These are phyloP conservation scores for Farysia itapuensis DNA, from an alignment of 1,284 basidiomycete species.

Conservation along the genomic window DNA sequence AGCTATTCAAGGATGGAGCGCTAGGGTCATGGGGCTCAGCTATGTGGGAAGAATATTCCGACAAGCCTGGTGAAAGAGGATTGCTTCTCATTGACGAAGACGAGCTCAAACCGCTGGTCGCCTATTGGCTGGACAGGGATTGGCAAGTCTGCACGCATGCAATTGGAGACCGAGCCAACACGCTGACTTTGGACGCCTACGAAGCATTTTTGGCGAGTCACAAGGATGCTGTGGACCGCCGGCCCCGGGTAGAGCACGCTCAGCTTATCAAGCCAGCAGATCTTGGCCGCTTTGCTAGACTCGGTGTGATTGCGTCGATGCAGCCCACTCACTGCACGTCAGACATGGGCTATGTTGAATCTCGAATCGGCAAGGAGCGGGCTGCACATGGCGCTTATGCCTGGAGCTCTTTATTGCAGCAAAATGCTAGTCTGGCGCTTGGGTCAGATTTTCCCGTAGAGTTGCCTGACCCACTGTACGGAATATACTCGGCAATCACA, in stretches of 20 bases:
- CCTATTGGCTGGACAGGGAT: conserved; percentile 36
- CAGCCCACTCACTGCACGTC: conserved; percentile 86
- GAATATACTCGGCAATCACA: conserved; percentile 83
- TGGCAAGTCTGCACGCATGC: conserved; percentile 66
- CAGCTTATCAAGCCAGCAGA: conserved; percentile 72
- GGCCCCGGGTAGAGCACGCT: conserved; percentile 85
- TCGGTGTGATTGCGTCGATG: conserved; percentile 85
- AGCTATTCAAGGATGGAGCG: conserved; percentile 81
- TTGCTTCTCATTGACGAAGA: conserved; percentile 26
- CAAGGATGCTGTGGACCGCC: conserved; percentile 53
- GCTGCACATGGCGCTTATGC: conserved; percentile 77
- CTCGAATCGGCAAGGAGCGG: conserved; percentile 60
- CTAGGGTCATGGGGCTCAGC: conserved; percentile 90
- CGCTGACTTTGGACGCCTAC: conserved; percentile 67
- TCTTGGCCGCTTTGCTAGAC: conserved; percentile 69
- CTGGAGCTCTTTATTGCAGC: conserved; percentile 72
- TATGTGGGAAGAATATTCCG: conserved; percentile 76
- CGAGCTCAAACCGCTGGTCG: conserved; percentile 21
- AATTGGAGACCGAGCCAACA: conserved; percentile 86
- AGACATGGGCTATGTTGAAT: conserved; percentile 76
- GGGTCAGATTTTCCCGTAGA: conserved; percentile 87
- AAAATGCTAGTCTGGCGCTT: conserved; percentile 68
- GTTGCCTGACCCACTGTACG: conserved; percentile 58
- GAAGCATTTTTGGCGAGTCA: conserved; percentile 17
- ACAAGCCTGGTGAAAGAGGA: conserved; percentile 62